Evolutionary conservation across 257 asterid genomes (phyloP).

Genomic region (Scutellaria barbata): DNA sequence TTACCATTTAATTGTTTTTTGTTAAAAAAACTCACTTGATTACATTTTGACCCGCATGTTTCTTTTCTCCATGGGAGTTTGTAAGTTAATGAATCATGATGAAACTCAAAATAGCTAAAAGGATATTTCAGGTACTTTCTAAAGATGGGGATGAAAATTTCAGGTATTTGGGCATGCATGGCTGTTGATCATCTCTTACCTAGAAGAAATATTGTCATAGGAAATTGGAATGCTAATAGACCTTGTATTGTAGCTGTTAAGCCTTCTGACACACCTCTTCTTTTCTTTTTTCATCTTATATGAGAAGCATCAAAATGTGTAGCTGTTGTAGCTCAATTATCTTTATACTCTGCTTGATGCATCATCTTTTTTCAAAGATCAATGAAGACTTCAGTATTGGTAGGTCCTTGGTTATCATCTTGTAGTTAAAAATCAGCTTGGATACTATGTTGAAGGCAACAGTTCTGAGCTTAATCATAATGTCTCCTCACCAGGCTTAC

Average conservation of each 20-base stretch:
- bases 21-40: background rate
- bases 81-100: slow-evolving; percentile 19
- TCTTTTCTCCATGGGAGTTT: background rate
- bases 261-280: background rate
- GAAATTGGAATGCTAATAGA: background rate
- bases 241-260: slow-evolving; percentile 6
- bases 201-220: too few relatives aligned
- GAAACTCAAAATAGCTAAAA: background rate
- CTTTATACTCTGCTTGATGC: background rate
- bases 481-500: slow-evolving; percentile 3
- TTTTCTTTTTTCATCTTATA: slow-evolving; percentile 12
- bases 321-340: background rate
- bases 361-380: slow-evolving; percentile 9
- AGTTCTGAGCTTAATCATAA: background rate
- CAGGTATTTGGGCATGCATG: background rate
- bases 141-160: background rate
- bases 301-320: background rate
- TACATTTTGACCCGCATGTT: background rate
- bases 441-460: background rate
- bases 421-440: background rate
- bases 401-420: slow-evolving; percentile 26
- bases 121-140: slow-evolving; percentile 1
- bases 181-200: too few relatives aligned
- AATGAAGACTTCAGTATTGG: background rate
- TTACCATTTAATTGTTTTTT: background rate